Conservation (phyloP, 768 basidiomycete species). For the Lentinula sp. region DNA sequence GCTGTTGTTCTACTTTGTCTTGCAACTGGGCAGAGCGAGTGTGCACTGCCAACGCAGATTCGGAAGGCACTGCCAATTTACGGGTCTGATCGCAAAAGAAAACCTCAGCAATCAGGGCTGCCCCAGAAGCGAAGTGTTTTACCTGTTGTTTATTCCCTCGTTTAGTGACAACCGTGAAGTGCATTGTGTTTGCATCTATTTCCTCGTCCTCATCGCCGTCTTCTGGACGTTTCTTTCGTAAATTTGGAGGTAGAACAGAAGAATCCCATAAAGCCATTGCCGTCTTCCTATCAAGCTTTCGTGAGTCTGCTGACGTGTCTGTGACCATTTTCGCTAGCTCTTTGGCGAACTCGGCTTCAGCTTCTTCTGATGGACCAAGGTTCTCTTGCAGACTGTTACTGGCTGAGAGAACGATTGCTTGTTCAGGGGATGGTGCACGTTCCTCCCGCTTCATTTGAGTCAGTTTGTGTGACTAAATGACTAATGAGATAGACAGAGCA, state of each 20-base stretch:
- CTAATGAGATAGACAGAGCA: background rate
- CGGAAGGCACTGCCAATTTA: constrained; percentile 84
- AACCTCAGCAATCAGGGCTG: constrained; percentile 8
- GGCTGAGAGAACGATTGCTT: constrained; percentile 62
- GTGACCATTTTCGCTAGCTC: constrained; percentile 95
- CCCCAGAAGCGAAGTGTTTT: constrained; percentile 16
- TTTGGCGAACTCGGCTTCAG: constrained; percentile 89
- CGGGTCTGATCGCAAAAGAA: constrained; percentile 50
- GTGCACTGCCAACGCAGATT: constrained; percentile 84
- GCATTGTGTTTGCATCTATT: constrained; percentile 56
- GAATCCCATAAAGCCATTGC: constrained; percentile 88
- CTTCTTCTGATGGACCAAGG: constrained; percentile 82
- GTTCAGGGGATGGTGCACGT: constrained; percentile 79
- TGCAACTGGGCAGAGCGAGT: constrained; percentile 88
- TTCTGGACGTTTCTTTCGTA: constrained; percentile 60
- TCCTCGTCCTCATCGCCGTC: constrained; percentile 47
- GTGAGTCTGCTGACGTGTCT: constrained; percentile 74
- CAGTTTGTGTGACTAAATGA: background rate
- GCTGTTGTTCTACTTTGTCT: constrained; percentile 95
- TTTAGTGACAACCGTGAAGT: constrained; percentile 90
- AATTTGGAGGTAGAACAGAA: constrained; percentile 62
- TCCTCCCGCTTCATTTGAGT: constrained; percentile 42
- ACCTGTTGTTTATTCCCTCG: constrained; percentile 92
- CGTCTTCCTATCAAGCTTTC: constrained; percentile 85
- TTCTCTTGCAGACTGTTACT: constrained; percentile 55